Evolutionary conservation across 768 basidiomycete species (phyloP).

Genomic region (Leccinum disarticulatum): DNA sequence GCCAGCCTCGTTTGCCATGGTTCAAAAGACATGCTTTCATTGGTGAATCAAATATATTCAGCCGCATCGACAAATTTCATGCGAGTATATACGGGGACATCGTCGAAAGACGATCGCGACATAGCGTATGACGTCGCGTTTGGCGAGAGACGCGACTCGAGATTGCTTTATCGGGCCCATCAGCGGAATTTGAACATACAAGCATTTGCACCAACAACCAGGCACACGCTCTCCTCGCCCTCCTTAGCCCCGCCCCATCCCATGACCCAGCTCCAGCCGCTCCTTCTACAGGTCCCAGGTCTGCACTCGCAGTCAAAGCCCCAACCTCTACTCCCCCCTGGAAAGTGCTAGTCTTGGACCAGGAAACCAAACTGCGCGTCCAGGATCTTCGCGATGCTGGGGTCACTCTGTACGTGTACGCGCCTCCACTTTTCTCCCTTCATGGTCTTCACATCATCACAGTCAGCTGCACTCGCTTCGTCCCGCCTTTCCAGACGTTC

Average conservation of each 20-base stretch:
- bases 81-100: too few relatives aligned
- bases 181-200: slow-evolving; percentile 12
- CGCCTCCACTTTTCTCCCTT: slow-evolving; percentile 14
- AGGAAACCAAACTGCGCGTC: slow-evolving; percentile 91
- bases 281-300: slow-evolving; percentile 19
- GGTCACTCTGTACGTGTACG: slow-evolving; percentile 96
- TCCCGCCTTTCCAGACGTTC: slow-evolving; percentile 91
- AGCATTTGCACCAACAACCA: slow-evolving; percentile 61
- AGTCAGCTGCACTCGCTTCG: slow-evolving; percentile 91
- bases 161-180: too few relatives aligned
- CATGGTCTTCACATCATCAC: slow-evolving; percentile 6
- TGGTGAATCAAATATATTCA: too few relatives aligned
- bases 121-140: too few relatives aligned
- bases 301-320: slow-evolving; percentile 46
- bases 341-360: slow-evolving; percentile 95
- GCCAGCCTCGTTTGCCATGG: too few relatives aligned
- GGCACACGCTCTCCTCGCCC: slow-evolving; percentile 76
- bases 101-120: too few relatives aligned
- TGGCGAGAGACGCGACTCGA: too few relatives aligned
- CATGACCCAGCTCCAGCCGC: slow-evolving; percentile 37
- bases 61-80: too few relatives aligned
- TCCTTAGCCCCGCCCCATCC: slow-evolving; percentile 76
- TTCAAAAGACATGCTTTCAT: too few relatives aligned
- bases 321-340: slow-evolving; percentile 68
- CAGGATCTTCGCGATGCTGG: slow-evolving; percentile 96